Conservation (phyloP, 352 stramenopile genomes). For the Aphanomyces astaci region DNA sequence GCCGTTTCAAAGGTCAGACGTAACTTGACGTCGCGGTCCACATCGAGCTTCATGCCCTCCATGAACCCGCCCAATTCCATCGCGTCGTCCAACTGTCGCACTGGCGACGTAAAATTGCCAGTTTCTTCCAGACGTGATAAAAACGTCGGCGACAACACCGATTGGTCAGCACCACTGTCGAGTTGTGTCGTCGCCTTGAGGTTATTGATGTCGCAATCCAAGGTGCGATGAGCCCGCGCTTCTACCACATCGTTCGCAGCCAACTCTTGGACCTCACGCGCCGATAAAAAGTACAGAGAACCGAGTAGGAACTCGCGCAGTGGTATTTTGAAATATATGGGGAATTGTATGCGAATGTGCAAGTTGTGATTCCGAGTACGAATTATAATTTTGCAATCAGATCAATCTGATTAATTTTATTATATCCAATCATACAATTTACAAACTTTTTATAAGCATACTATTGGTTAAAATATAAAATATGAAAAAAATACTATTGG, state of each 20-base stretch:
- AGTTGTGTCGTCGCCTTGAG: neutral
- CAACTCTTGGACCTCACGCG: neutral
- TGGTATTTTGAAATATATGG: no score
- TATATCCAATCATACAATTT: no score
- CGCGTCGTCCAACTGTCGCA: neutral
- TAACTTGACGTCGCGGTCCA: neutral
- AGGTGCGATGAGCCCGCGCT: neutral
- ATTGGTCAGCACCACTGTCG: constrained; percentile 2
- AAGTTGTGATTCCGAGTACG: no score
- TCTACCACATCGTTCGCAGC: neutral
- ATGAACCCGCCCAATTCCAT: constrained; percentile 5
- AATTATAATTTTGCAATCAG: no score
- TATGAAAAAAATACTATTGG: no score
- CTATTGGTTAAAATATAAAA: no score
- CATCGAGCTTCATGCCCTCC: neutral
- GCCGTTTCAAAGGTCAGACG: neutral
- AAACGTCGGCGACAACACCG: constrained; percentile 1
- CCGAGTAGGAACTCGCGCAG: no score
- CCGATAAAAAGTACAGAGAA: constrained; percentile 15
- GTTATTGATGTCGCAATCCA: neutral
- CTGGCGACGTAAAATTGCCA: neutral
- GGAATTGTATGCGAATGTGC: no score
- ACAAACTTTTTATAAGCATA: no score
- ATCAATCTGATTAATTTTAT: no score
- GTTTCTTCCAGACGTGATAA: neutral